phyloP scores from a whole-genome alignment of 2,329 filamentous ascomycete species.

The Nemania bipapillata region DNA sequence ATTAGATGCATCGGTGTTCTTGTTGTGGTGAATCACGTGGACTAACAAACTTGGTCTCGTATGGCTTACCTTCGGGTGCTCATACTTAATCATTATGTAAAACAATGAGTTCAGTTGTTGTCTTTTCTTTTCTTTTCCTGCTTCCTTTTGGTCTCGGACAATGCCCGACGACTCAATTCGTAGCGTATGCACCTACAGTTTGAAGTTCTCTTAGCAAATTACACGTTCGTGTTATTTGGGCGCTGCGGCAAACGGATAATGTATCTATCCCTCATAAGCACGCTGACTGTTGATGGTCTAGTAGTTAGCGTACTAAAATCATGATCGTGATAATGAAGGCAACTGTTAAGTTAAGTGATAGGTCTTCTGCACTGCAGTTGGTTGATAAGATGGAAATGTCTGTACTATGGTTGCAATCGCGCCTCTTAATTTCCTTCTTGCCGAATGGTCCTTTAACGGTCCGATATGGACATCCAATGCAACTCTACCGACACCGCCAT shows the following conservation, averaged over 20 bases:
- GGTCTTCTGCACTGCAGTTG: background rate
- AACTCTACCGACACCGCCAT: background rate
- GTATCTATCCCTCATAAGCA: no score
- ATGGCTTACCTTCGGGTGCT: background rate
- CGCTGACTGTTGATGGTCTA: no score
- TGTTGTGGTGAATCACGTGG: slow-evolving; percentile 5
- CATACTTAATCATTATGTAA: background rate
- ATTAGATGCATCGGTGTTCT: background rate
- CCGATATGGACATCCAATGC: background rate
- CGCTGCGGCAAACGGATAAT: no score
- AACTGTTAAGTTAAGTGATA: no score
- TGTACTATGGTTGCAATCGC: background rate
- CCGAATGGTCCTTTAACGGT: background rate
- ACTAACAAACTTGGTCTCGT: background rate
- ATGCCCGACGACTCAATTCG: no score
- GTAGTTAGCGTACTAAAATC: no score
- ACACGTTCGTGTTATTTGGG: no score
- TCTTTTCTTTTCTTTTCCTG: background rate
- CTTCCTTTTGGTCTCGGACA: no score
- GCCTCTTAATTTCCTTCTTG: background rate
- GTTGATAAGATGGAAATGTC: background rate
- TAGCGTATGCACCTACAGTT: no score
- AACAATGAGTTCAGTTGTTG: background rate
- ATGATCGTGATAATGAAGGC: no score
- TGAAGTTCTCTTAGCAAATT: no score